phyloP scores from a whole-genome alignment of 768 basidiomycete genomes.

The Cyathus striatus region DNA sequence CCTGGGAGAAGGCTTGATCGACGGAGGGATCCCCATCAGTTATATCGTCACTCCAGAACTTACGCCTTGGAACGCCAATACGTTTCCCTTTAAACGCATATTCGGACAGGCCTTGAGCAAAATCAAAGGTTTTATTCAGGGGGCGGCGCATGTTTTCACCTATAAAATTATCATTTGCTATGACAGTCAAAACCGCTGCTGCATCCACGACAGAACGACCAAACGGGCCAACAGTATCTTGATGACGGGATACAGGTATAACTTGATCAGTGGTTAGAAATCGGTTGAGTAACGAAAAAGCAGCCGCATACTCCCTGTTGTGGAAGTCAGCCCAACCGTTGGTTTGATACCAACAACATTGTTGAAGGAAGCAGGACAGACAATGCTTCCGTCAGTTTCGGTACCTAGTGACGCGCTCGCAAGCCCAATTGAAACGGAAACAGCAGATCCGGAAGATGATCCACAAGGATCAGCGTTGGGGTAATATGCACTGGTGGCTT shows the following conservation, averaged over 20 bases:
- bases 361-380: constrained; percentile 46
- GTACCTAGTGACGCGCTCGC: constrained; percentile 40
- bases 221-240: constrained; percentile 58
- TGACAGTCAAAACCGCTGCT: constrained; percentile 47
- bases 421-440: constrained; percentile 48
- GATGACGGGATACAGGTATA: constrained; percentile 51
- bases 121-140: constrained; percentile 55
- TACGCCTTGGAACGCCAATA: constrained; percentile 46
- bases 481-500: constrained; percentile 44
- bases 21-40: constrained; percentile 28
- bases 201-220: constrained; percentile 48
- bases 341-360: constrained; percentile 59
- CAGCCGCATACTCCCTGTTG: constrained; percentile 42
- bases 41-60: constrained; percentile 26
- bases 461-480: constrained; percentile 50
- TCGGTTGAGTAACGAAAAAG: not conserved
- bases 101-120: constrained; percentile 41
- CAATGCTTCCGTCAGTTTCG: constrained; percentile 53
- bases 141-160: constrained; percentile 18
- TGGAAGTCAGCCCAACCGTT: constrained; percentile 53
- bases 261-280: constrained; percentile 23
- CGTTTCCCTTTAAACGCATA: constrained; percentile 45
- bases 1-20: constrained; percentile 30
- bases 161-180: constrained; percentile 53
- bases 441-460: constrained; percentile 55